Percentiles rank a stretch among this genome's conserved stretches.
These are phyloP conservation scores for Russula lepida DNA, from an alignment of 768 basidiomycete genomes.

Conservation along the genomic window DNA sequence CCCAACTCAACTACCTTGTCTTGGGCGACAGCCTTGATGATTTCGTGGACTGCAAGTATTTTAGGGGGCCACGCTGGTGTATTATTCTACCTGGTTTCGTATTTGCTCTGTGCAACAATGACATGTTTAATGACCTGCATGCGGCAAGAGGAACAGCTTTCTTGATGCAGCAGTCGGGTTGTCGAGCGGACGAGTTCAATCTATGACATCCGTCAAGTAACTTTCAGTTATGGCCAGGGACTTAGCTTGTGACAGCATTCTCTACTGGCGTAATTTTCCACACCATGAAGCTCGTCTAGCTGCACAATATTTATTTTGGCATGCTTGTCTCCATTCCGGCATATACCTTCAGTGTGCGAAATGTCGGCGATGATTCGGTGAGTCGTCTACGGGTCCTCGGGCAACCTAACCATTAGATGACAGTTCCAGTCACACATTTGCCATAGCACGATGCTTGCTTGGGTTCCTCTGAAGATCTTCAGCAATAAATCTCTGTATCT, in stretches of 20 bases:
- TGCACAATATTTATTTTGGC: neutral
- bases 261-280: neutral
- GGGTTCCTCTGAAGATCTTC: neutral
- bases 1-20: neutral
- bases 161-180: neutral
- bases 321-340: neutral
- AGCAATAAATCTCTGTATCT: neutral
- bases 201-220: neutral
- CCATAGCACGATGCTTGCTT: neutral
- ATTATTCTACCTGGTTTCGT: neutral
- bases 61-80: neutral
- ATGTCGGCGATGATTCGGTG: neutral
- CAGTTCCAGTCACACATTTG: neutral
- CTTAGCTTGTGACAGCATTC: neutral
- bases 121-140: neutral
- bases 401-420: neutral
- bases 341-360: neutral
- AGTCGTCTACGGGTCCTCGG: neutral
- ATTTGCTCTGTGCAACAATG: neutral
- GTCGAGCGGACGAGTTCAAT: neutral
- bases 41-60: neutral
- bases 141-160: neutral
- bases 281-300: neutral
- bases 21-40: neutral
- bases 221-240: neutral